Conservation (phyloP, 495 filamentous ascomycete genomes). For the Neurospora hispaniola region DNA sequence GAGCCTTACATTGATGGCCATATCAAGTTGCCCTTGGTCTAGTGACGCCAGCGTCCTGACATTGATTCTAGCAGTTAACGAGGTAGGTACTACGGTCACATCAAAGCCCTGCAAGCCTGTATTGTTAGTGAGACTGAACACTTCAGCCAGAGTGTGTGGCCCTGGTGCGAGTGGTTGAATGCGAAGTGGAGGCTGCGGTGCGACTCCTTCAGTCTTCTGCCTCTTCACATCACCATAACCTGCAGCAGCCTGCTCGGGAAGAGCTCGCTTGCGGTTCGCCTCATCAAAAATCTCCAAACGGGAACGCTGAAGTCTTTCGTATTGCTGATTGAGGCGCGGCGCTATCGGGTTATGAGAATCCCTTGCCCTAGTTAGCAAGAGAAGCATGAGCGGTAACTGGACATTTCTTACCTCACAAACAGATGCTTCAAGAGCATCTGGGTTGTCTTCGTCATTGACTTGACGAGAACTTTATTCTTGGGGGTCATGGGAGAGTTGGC, state of each 20-base stretch:
- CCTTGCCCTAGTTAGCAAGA: conserved; percentile 32
- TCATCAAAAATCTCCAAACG: conserved; percentile 69
- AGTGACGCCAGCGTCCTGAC: conserved; percentile 57
- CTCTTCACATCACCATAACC: conserved; percentile 35
- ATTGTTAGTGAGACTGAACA: conserved; percentile 78
- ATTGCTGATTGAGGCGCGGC: conserved; percentile 66
- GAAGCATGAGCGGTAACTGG: background rate
- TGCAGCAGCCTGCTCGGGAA: conserved; percentile 56
- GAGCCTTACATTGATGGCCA: conserved; percentile 55
- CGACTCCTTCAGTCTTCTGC: conserved; percentile 20
- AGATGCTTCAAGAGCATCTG: conserved; percentile 72
- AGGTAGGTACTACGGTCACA: conserved; percentile 61
- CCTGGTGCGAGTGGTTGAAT: conserved; percentile 61
- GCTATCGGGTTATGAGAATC: conserved; percentile 58
- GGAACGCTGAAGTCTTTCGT: conserved; percentile 65
- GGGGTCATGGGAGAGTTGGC: conserved; percentile 67
- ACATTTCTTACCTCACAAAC: conserved; percentile 50
- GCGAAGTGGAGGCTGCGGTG: conserved; percentile 34
- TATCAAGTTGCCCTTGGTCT: conserved; percentile 51
- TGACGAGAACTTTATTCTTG: conserved; percentile 67
- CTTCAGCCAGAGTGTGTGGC: conserved; percentile 61
- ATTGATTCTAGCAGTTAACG: conserved; percentile 66
- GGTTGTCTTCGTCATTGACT: conserved; percentile 89
- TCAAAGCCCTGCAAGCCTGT: conserved; percentile 65
- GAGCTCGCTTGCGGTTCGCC: conserved; percentile 60